Percentiles rank a stretch among this genome's conserved stretches.
Conservation (phyloP, 2,329 filamentous ascomycete genomes). For the Mariannaea elegans region DNA sequence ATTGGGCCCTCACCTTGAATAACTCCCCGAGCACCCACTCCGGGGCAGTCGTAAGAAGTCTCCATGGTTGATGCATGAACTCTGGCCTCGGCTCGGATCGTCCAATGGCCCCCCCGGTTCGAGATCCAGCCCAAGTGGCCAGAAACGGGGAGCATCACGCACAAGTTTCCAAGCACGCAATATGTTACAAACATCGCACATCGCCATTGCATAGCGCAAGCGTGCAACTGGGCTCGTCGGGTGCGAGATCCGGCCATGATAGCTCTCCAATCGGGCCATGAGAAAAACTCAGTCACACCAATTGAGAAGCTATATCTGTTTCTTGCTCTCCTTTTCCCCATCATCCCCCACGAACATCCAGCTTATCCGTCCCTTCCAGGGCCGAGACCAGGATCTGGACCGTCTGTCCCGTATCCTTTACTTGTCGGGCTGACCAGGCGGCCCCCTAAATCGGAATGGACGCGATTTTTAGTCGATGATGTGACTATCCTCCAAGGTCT, state of each 20-base stretch:
- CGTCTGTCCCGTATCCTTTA: not conserved
- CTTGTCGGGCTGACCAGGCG: not conserved
- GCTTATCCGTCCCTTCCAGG: not conserved
- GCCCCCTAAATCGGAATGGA: not conserved
- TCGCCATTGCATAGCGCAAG: not conserved
- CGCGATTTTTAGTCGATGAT: slow-evolving; percentile 4
- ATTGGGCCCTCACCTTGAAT: not conserved
- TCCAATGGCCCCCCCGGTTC: not conserved
- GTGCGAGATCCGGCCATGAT: slow-evolving; percentile 1
- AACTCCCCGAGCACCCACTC: not conserved
- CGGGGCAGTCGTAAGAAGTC: not conserved
- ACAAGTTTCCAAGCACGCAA: slow-evolving; percentile 12
- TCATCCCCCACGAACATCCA: slow-evolving; percentile 1
- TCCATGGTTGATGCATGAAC: slow-evolving; percentile 14
- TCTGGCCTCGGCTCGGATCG: not conserved
- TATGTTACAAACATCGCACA: slow-evolving; percentile 7
- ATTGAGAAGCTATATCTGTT: not conserved
- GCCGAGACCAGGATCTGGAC: not conserved
- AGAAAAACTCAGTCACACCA: not conserved
- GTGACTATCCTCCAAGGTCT: not conserved
- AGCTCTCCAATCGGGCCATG: not conserved
- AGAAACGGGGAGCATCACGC: not conserved
- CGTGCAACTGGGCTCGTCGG: not conserved
- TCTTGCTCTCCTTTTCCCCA: not conserved
- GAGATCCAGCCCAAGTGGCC: not conserved